Evolutionary conservation across 169 alveolate genomes (phyloP).

Genomic region (Babesia sp.): DNA sequence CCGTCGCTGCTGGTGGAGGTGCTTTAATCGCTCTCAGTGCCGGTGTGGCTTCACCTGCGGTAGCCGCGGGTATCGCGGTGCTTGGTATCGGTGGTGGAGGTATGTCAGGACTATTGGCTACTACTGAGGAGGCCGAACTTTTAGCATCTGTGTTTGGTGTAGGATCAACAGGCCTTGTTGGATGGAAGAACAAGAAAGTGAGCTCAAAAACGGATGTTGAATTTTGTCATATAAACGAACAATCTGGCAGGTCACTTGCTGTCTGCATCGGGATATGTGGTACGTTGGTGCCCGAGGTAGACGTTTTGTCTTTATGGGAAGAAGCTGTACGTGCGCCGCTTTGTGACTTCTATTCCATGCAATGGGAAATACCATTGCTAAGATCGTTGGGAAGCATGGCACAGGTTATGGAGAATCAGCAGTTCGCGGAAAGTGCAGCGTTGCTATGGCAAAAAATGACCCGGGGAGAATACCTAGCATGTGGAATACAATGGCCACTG

Average conservation of each 20-base stretch:
- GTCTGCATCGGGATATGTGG: constrained; percentile 77
- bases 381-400: constrained; percentile 68
- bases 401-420: constrained; percentile 68
- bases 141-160: constrained; percentile 82
- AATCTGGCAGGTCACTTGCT: constrained; percentile 70
- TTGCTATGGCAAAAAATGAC: constrained; percentile 71
- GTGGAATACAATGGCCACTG: constrained; percentile 83
- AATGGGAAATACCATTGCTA: constrained; percentile 75
- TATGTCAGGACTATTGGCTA: constrained; percentile 75
- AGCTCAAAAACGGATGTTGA: constrained; percentile 75
- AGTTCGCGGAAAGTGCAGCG: constrained; percentile 78
- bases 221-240: constrained; percentile 75
- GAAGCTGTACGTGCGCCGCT: constrained; percentile 68
- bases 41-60: constrained; percentile 87
- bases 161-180: constrained; percentile 82
- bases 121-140: constrained; percentile 80
- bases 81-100: constrained; percentile 79
- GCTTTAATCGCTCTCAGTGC: constrained; percentile 84
- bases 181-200: constrained; percentile 78
- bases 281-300: constrained; percentile 49
- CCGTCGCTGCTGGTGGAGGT: constrained; percentile 87
- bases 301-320: constrained; percentile 73
- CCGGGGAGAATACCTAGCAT: constrained; percentile 20
- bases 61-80: constrained; percentile 82
- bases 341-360: constrained; percentile 73